Percentiles rank a stretch among this genome's conserved stretches.
phyloP scores from a whole-genome alignment of 371 early-diverging fungal species.

The Phascolomyces articulosus region DNA sequence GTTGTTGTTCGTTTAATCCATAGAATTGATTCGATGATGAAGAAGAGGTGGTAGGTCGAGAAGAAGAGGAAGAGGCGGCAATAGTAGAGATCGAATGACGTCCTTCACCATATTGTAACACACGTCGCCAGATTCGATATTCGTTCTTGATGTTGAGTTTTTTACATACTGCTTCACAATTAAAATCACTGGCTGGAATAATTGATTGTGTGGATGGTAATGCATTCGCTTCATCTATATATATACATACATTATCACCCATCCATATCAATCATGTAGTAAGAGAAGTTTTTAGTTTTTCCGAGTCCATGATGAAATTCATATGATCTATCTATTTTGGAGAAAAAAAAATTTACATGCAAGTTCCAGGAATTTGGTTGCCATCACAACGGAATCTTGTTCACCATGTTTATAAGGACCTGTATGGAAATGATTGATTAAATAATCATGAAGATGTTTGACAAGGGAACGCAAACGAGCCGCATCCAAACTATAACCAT shows the following conservation, averaged over 20 bases:
- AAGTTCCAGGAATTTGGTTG: conserved; percentile 63
- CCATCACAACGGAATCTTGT: conserved; percentile 64
- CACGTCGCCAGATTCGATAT: conserved; percentile 71
- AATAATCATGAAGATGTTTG: conserved; percentile 31
- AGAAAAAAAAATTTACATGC: conserved; percentile 45
- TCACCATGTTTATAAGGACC: conserved; percentile 51
- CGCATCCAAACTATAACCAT: conserved; percentile 17
- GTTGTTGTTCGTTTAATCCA: conserved; percentile 36
- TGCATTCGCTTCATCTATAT: conserved; percentile 28
- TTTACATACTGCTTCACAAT: conserved; percentile 57
- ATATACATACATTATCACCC: neutral
- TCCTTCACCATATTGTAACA: conserved; percentile 45
- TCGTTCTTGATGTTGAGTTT: conserved; percentile 82
- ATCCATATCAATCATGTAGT: too few species aligned
- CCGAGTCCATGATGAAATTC: too few species aligned
- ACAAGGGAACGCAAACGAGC: conserved; percentile 25
- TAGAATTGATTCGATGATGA: conserved; percentile 10
- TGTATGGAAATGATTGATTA: conserved; percentile 55
- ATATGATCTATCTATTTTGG: too few species aligned
- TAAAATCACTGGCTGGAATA: conserved; percentile 63
- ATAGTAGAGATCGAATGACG: conserved; percentile 34
- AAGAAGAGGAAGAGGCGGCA: conserved; percentile 13
- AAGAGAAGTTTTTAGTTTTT: too few species aligned
- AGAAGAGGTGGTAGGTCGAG: conserved; percentile 16
- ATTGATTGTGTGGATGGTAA: conserved; percentile 16